Evolutionary conservation across 1,139 yeast genomes (phyloP).

Genomic region (Magnusiomyces tetraspermus): DNA sequence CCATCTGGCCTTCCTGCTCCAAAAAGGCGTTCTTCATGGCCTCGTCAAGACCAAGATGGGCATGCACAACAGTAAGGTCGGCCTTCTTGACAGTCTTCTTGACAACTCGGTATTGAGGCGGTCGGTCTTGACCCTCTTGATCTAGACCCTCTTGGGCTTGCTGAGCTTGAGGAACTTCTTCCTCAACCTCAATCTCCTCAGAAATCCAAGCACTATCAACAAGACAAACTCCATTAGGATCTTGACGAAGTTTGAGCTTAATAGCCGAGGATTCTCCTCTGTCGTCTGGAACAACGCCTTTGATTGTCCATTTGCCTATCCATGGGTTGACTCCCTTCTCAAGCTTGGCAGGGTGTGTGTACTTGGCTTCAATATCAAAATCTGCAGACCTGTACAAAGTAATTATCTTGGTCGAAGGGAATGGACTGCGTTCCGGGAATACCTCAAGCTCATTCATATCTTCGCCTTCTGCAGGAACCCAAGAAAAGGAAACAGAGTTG

Average conservation of each 20-base stretch:
- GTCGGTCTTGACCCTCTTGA: conserved; percentile 46
- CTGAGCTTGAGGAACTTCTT: conserved; percentile 32
- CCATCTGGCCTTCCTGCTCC: conserved; percentile 78
- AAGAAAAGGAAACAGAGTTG: conserved; percentile 72
- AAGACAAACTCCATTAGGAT: conserved; percentile 91
- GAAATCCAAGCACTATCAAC: conserved; percentile 92
- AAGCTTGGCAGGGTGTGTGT: conserved; percentile 64
- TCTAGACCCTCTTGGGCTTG: conserved; percentile 46
- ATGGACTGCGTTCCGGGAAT: conserved; percentile 85
- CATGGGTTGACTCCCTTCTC: conserved; percentile 56
- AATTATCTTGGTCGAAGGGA: conserved; percentile 93
- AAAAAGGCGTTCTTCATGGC: conserved; percentile 48
- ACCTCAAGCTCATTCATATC: conserved; percentile 91
- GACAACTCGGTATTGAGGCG: conserved; percentile 84
- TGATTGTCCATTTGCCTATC: conserved; percentile 77
- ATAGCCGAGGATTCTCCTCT: conserved; percentile 76
- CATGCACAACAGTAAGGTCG: conserved; percentile 52
- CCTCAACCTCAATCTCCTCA: conserved; percentile 84
- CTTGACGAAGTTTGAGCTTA: conserved; percentile 91
- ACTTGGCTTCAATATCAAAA: conserved; percentile 77
- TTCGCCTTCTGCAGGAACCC: conserved; percentile 88
- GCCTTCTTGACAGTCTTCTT: conserved; percentile 91
- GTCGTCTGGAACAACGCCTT: conserved; percentile 72
- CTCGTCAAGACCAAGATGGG: conserved; percentile 58
- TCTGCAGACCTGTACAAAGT: conserved; percentile 88